Percentiles rank a stretch among this genome's conserved stretches.
These are phyloP conservation scores for Magnaporthiopsis incrustans DNA, from an alignment of 2,329 filamentous ascomycete genomes.

Conservation along the genomic window DNA sequence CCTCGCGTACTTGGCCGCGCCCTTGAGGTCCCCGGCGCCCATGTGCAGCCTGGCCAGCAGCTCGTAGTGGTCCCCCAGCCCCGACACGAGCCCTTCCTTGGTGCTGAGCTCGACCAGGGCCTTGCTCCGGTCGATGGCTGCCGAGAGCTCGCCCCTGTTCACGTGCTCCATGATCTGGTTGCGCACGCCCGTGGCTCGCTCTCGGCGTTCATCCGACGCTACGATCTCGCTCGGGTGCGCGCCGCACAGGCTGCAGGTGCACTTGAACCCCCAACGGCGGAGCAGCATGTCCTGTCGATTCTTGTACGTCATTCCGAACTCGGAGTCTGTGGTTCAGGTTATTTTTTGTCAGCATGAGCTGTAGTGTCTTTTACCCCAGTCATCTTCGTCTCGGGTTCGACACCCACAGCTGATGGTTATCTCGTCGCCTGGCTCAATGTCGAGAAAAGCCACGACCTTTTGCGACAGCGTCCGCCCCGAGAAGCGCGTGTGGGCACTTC, in stretches of 20 bases:
- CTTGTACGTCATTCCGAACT: conserved; percentile 13
- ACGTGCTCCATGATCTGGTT: not conserved
- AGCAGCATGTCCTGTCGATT: conserved; percentile 14
- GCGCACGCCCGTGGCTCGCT: not conserved
- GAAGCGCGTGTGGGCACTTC: conserved; percentile 17
- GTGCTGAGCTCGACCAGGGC: conserved; percentile 14
- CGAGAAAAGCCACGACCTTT: conserved; percentile 15
- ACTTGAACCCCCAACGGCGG: conserved; percentile 20
- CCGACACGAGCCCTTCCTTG: conserved; percentile 17
- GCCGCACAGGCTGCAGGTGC: conserved; percentile 19
- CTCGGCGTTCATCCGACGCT: conserved; percentile 19
- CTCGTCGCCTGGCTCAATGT: conserved; percentile 20
- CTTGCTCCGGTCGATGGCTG: conserved; percentile 16
- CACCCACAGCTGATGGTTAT: conserved; percentile 23
- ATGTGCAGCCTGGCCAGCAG: conserved; percentile 18
- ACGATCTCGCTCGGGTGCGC: conserved; percentile 6
- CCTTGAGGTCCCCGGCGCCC: conserved; percentile 13
- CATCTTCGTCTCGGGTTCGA: not conserved
- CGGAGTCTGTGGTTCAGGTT: conserved; percentile 13
- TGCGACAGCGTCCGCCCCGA: conserved; percentile 16
- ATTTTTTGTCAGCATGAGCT: not conserved
- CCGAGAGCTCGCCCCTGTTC: not conserved
- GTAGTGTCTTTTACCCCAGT: not conserved
- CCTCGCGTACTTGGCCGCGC: conserved; percentile 14
- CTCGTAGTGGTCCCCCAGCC: conserved; percentile 20